Percentiles rank a stretch among this genome's conserved stretches.
Evolutionary conservation across 345 rosid genomes (phyloP).

Genomic region (Schrenkiella parvula): DNA sequence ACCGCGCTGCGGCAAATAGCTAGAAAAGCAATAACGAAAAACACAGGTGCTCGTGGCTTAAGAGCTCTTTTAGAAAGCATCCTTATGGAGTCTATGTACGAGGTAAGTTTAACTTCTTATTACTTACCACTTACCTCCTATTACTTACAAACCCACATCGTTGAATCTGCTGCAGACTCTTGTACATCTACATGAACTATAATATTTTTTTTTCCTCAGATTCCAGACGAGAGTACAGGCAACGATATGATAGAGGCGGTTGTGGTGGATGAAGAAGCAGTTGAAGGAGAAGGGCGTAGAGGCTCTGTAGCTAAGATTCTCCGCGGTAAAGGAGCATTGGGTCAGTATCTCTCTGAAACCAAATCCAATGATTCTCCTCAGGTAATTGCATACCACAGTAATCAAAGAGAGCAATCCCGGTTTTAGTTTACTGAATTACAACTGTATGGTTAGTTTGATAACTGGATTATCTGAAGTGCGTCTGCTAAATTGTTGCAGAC

Average conservation of each 20-base stretch:
- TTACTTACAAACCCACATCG: background rate
- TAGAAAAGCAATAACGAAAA: conserved; percentile 77
- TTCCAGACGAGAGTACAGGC: conserved; percentile 74
- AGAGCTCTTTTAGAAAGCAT: conserved; percentile 81
- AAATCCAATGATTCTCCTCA: conserved; percentile 38
- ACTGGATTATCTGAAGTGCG: background rate
- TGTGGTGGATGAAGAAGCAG: conserved; percentile 79
- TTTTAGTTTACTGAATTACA: background rate
- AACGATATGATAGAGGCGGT: conserved; percentile 80
- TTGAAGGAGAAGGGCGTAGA: conserved; percentile 54
- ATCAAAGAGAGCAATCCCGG: background rate
- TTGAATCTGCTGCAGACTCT: background rate
- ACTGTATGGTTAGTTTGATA: background rate
- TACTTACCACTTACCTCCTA: background rate
- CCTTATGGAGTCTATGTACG: conserved; percentile 98
- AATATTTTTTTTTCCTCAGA: conserved; percentile 42
- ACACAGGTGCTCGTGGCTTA: conserved; percentile 92
- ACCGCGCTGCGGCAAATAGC: conserved; percentile 77
- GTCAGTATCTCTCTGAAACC: conserved; percentile 52
- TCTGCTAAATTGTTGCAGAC: conserved; percentile 40
- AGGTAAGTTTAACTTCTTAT: too few species aligned
- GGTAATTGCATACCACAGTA: conserved; percentile 2
- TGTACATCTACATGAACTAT: background rate
- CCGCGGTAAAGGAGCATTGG: conserved; percentile 73
- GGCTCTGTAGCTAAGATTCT: conserved; percentile 77